Evolutionary conservation across 257 asterid genomes (phyloP).

Genomic region (Ehretia macrophylla): DNA sequence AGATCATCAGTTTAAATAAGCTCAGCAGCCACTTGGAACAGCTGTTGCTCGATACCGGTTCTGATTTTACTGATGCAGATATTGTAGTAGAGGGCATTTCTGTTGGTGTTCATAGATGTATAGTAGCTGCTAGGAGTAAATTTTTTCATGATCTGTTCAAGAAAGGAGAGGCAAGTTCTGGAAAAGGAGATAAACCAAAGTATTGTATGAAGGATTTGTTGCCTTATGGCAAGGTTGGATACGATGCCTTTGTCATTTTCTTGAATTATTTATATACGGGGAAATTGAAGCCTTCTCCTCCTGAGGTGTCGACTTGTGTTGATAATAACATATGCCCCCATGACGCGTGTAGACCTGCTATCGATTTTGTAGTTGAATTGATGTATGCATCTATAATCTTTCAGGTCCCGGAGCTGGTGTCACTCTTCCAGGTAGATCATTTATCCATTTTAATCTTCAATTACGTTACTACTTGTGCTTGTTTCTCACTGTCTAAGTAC

Average conservation of each 20-base stretch:
- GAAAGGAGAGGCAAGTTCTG: conserved; percentile 30
- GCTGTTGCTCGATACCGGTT: conserved; percentile 36
- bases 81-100: conserved; percentile 45
- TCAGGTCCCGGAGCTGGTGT: conserved; percentile 59
- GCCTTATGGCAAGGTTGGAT: conserved; percentile 65
- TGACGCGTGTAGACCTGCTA: conserved; percentile 61
- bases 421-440: conserved; percentile 53
- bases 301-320: conserved; percentile 60
- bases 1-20: conserved; percentile 43
- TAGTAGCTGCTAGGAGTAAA: conserved; percentile 62
- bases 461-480: not conserved
- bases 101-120: conserved; percentile 57
- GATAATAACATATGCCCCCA: conserved; percentile 48
- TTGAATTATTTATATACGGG: conserved; percentile 68
- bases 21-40: conserved; percentile 46
- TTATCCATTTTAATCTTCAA: not conserved
- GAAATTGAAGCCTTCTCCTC: conserved; percentile 52
- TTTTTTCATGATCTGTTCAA: conserved; percentile 41
- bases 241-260: conserved; percentile 51
- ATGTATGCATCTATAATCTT: conserved; percentile 62
- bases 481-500: not conserved
- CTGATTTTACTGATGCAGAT: conserved; percentile 53
- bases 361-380: conserved; percentile 53
- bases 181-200: conserved; percentile 40
- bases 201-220: conserved; percentile 40